phyloP scores from a whole-genome alignment of 345 rosid genomes.

The Moricandia arvensis region DNA sequence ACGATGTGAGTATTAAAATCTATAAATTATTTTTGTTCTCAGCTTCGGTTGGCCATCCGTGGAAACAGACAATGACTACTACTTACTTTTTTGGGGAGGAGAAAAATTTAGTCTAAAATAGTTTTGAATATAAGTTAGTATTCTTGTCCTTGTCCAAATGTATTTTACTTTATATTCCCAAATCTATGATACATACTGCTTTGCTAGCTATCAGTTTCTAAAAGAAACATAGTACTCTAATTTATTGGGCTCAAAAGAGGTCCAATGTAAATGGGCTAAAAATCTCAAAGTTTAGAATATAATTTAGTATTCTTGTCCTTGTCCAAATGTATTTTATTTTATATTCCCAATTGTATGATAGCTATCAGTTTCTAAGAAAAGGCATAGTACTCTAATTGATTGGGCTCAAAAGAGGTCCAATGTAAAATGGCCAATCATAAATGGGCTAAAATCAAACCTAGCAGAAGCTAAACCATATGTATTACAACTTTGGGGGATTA shows the following conservation, averaged over 20 bases:
- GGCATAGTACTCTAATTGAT: too few species aligned
- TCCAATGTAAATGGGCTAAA: neutral
- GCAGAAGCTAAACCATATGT: neutral
- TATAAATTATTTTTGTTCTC: neutral
- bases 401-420: neutral
- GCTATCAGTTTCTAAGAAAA: too few species aligned
- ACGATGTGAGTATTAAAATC: too few species aligned
- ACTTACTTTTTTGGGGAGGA: neutral
- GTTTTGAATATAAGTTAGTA: neutral
- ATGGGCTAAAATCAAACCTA: neutral
- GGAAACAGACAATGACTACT: neutral
- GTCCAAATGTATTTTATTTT: too few species aligned
- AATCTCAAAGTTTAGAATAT: too few species aligned
- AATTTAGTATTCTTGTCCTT: too few species aligned
- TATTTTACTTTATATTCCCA: neutral
- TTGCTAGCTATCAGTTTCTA: too few species aligned
- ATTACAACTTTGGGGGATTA: neutral
- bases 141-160: neutral
- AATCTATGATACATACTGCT: neutral
- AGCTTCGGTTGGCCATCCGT: conserved; percentile 5
- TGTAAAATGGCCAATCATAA: neutral
- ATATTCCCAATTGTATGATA: too few species aligned
- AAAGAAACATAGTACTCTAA: too few species aligned
- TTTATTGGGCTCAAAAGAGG: neutral
- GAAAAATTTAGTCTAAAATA: neutral